Evolutionary conservation across 495 filamentous ascomycete species (phyloP).

Genomic region (Mytilinidion resinicola): DNA sequence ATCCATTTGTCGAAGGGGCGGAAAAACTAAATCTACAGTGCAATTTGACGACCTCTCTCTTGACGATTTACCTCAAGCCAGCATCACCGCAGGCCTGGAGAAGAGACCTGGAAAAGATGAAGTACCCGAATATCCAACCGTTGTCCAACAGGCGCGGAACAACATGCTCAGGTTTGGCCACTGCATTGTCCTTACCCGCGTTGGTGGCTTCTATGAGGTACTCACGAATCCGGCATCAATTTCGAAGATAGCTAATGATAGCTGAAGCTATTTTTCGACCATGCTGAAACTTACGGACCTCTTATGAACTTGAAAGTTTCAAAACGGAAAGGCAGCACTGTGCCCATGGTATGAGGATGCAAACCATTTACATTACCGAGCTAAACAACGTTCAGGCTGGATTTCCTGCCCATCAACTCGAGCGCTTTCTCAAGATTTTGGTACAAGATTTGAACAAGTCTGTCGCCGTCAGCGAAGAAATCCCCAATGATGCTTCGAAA

Average conservation of each 20-base stretch:
- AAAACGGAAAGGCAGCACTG: slow-evolving; percentile 54
- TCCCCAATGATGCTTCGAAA: slow-evolving; percentile 58
- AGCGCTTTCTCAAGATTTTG: slow-evolving; percentile 83
- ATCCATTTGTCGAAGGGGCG: slow-evolving; percentile 6
- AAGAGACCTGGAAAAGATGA: slow-evolving; percentile 35
- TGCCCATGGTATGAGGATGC: slow-evolving; percentile 61
- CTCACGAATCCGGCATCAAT: background rate
- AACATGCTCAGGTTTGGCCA: slow-evolving; percentile 88
- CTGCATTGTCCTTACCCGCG: slow-evolving; percentile 81
- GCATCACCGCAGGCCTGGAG: slow-evolving; percentile 5
- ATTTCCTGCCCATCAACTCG: slow-evolving; percentile 87
- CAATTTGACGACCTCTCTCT: slow-evolving; percentile 22
- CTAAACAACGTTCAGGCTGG: slow-evolving; percentile 55
- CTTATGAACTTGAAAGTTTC: slow-evolving; percentile 81
- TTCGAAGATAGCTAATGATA: background rate
- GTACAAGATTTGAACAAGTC: slow-evolving; percentile 85
- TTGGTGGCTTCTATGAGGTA: slow-evolving; percentile 92
- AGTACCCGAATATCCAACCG: slow-evolving; percentile 68
- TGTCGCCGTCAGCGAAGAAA: slow-evolving; percentile 93
- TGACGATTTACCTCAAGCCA: slow-evolving; percentile 23
- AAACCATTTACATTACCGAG: slow-evolving; percentile 6
- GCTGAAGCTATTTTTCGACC: slow-evolving; percentile 77
- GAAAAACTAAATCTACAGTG: slow-evolving; percentile 15
- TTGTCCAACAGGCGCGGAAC: slow-evolving; percentile 79
- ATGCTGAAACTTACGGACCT: slow-evolving; percentile 82